Conservation (phyloP, 2,329 filamentous ascomycete genomes). For the Diaporthe batatas region DNA sequence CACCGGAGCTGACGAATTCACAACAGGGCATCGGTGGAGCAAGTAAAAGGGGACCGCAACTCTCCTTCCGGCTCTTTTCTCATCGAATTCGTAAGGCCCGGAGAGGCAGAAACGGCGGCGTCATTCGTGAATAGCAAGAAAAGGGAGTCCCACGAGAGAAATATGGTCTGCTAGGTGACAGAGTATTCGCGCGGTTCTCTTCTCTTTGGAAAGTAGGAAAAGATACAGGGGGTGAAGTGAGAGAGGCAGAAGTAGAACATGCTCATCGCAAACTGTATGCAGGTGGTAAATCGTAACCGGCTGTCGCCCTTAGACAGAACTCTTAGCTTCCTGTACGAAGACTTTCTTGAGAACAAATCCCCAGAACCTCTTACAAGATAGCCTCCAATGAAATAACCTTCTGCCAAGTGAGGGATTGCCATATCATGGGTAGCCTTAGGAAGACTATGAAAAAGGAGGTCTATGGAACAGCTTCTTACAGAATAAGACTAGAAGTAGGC, state of each 20-base stretch:
- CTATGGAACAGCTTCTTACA: too few species aligned
- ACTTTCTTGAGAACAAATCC: too few species aligned
- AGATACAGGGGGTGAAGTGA: too few species aligned
- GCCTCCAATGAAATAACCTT: too few species aligned
- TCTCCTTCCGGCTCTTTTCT: neutral
- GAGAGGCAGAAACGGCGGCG: neutral
- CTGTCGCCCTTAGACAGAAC: neutral
- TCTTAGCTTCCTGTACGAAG: neutral
- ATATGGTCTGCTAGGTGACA: neutral
- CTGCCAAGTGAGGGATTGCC: too few species aligned
- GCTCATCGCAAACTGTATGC: neutral
- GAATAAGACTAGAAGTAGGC: too few species aligned
- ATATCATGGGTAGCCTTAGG: too few species aligned
- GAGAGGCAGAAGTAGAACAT: too few species aligned
- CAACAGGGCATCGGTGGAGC: neutral
- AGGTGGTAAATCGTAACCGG: neutral
- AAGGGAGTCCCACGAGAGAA: neutral
- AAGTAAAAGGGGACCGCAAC: neutral
- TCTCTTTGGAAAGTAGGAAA: neutral
- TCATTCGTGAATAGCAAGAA: neutral
- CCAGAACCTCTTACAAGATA: too few species aligned
- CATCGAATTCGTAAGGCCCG: neutral
- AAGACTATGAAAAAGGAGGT: too few species aligned
- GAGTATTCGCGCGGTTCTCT: neutral
- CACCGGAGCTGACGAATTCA: neutral